These are phyloP conservation scores for Grigorovia transvaalensis DNA, from an alignment of 805 yeast genomes.

Conservation along the genomic window DNA sequence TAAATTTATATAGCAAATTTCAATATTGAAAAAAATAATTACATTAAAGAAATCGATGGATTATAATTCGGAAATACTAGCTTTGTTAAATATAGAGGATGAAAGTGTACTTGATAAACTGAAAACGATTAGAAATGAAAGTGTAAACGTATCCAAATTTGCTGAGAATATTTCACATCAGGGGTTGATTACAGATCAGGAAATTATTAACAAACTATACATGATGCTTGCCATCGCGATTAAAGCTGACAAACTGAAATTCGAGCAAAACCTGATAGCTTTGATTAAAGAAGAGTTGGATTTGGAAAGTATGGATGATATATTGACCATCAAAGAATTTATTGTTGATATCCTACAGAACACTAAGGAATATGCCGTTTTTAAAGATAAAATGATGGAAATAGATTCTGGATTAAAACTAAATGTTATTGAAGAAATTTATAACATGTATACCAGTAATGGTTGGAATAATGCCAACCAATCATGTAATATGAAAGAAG, in stretches of 20 bases:
- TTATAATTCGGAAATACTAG: not conserved
- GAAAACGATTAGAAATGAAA: not conserved
- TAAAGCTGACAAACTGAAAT: constrained; percentile 22
- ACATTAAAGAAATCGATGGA: not conserved
- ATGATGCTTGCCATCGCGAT: not conserved
- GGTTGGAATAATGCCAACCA: not conserved
- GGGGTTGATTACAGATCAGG: not conserved
- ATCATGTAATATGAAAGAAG: not conserved
- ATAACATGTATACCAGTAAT: not conserved
- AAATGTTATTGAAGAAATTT: constrained; percentile 7
- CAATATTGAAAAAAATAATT: too few relatives aligned
- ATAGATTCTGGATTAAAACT: constrained; percentile 18
- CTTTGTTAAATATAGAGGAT: not conserved
- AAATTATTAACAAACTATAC: not conserved
- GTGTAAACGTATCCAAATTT: not conserved
- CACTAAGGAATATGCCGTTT: constrained; percentile 6
- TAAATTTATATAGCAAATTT: not conserved
- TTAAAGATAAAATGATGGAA: constrained; percentile 9
- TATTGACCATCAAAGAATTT: constrained; percentile 17
- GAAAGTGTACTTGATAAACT: not conserved
- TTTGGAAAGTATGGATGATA: constrained; percentile 6
- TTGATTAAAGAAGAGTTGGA: constrained; percentile 10
- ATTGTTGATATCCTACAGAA: constrained; percentile 11
- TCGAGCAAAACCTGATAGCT: not conserved
- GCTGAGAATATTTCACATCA: not conserved